Base-by-base conservation (phyloP, 768 basidiomycete species). In the Rhizopogon roseolus region DNA sequence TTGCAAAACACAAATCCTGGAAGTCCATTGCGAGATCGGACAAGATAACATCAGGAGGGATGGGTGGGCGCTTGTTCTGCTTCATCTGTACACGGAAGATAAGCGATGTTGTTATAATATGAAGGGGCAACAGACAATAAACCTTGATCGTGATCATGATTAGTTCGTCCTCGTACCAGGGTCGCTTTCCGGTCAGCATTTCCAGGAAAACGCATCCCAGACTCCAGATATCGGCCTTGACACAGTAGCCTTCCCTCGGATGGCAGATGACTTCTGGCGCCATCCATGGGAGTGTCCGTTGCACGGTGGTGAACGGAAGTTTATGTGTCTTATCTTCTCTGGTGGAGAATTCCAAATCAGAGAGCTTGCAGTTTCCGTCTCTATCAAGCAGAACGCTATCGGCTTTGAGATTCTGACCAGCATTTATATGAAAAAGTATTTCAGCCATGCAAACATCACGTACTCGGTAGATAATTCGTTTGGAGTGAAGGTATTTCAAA, bases 211-310 rank as follows among this genome's bases (percentile, higher is more conserved):
- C 91, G 72, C 97, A 99, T 3, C 97, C 97, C 5, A 98, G 81
- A 69, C 93, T 94, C 97, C 97, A 99, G 59, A 99, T 96, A 66
- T 99, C 97, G 49, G 97, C 86, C 73, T 99, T 98, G 65, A 88
- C 92, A 61, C 91, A 94, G 70, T 98, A 98, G 0, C 93, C 93
- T 62, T 88, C 87, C 68, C 86, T 85, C 67, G 88, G 82, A 40
- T 88, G 86, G 57, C 93, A 86, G 55, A 93, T 82, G 50, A 97
- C 92, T 73, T 93, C 95, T 0, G 96, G 95, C 11, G 95, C 95
- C 95, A 98, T 98, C 96, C 97, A 99, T 67, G 97, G 98, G 36
- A 98, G 89, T 19, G 94, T 95, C 22, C 97, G 96, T 68, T 93
- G 90, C 91, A 99, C 93, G 28, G 90, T 90, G 1, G 94, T 96